These are phyloP conservation scores for Amphibolis antarctica DNA, from an alignment of 106 monocot genomes.

Conservation along the genomic window DNA sequence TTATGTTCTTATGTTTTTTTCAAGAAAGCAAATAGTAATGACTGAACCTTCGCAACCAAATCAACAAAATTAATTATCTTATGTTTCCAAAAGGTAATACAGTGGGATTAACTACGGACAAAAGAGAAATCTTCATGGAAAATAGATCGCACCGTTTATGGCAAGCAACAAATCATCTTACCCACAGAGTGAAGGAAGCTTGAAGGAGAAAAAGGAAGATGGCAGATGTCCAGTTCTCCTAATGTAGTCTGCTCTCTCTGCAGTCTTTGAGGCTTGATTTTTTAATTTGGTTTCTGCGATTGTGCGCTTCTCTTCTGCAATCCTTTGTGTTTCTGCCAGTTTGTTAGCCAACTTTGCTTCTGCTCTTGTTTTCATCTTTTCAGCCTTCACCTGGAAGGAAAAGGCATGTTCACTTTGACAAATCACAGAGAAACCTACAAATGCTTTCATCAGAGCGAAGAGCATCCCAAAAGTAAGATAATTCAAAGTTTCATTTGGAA, in stretches of 20 bases:
- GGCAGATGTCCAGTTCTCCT: conserved; percentile 75
- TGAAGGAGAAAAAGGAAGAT: conserved; percentile 63
- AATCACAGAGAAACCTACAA: too few relatives aligned
- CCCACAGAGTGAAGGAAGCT: conserved; percentile 52
- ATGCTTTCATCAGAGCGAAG: too few relatives aligned
- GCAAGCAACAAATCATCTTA: conserved; percentile 4
- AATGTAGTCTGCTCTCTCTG: conserved; percentile 70
- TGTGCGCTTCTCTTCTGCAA: conserved; percentile 67
- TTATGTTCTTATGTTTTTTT: not conserved
- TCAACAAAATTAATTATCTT: too few relatives aligned
- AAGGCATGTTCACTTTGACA: not conserved
- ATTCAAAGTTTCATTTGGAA: too few relatives aligned
- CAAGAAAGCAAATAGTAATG: not conserved
- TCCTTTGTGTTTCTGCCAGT: conserved; percentile 42
- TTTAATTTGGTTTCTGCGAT: conserved; percentile 68
- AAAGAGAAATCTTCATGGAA: not conserved
- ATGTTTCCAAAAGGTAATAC: too few relatives aligned
- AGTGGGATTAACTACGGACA: not conserved
- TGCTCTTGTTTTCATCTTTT: conserved; percentile 56
- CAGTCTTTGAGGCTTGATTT: conserved; percentile 46
- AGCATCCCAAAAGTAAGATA: too few relatives aligned
- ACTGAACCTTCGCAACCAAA: not conserved
- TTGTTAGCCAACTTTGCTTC: conserved; percentile 63
- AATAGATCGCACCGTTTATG: not conserved
- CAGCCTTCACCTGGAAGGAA: conserved; percentile 49